Evolutionary conservation across 768 basidiomycete genomes (phyloP).

Genomic region (Termitomyces sp.): DNA sequence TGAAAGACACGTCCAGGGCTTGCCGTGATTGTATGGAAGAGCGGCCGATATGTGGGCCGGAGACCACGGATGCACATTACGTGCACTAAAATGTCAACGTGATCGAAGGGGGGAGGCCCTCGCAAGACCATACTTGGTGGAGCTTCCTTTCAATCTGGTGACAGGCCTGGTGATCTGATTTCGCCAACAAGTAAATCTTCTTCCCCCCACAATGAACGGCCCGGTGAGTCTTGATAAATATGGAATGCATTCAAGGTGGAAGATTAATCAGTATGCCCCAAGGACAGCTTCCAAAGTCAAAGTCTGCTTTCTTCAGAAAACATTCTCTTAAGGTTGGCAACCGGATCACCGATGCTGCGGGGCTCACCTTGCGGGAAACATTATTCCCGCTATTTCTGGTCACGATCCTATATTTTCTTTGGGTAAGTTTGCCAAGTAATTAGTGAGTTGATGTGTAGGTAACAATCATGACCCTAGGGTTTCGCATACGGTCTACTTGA

Average conservation of each 20-base stretch:
- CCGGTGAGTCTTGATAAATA: slow-evolving; percentile 9
- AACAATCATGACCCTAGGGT: slow-evolving; percentile 16
- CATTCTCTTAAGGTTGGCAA: slow-evolving; percentile 29
- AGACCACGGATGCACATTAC: not conserved
- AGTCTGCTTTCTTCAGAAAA: slow-evolving; percentile 15
- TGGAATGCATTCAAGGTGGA: not conserved
- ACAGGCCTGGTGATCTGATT: slow-evolving; percentile 13
- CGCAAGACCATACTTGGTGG: not conserved
- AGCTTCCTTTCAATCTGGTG: slow-evolving; percentile 11
- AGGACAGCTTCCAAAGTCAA: slow-evolving; percentile 1
- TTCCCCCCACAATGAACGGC: slow-evolving; percentile 7
- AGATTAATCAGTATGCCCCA: slow-evolving; percentile 4
- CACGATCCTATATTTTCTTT: slow-evolving; percentile 30
- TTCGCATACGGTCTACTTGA: slow-evolving; percentile 30
- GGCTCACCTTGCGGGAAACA: slow-evolving; percentile 26
- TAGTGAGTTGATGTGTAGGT: not conserved
- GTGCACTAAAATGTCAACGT: too few species aligned
- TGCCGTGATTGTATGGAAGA: not conserved
- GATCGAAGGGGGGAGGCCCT: too few species aligned
- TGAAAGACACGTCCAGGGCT: not conserved
- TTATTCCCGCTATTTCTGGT: slow-evolving; percentile 28
- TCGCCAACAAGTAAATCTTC: not conserved
- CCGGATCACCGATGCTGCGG: slow-evolving; percentile 25
- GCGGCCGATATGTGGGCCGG: not conserved
- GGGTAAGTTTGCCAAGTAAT: slow-evolving; percentile 17